Evolutionary conservation across 176 grass and related monocot genomes (phyloP), one percentile per base, ranked within the genome.

Genomic region (Hsuehochloa calcarea): DNA sequence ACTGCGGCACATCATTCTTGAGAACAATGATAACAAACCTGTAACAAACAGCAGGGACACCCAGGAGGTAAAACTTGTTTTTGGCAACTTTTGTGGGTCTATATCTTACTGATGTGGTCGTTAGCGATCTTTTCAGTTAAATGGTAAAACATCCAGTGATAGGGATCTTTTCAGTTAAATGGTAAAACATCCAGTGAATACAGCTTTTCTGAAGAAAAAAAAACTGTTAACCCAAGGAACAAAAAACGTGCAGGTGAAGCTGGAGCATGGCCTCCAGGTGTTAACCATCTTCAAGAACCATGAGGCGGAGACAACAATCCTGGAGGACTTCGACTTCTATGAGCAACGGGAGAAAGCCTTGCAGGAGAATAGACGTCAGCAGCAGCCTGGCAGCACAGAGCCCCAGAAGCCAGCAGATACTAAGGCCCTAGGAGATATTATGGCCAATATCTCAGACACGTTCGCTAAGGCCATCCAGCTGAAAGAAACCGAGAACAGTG

Each of bases 11-110:
- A 97, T 97, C 66, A 92, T 88, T 85, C 94, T 97, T 65, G 87
- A 94, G 75, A 94, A 97, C n/a, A n/a, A n/a, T n/a, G n/a, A n/a
- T n/a, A n/a, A n/a, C n/a, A n/a, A n/a, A n/a, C n/a, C n/a, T n/a
- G 87, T 97, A 26, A 97, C 94, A 54, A 93, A 93, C 60, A 97
- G 94, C 91, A 91, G 94, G 68, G 94, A 97, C 74, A 92, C 91
- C 41, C 94, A 97, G 81, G 94, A 97, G 94, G 94, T 96, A 89
- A 84, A 40, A 23, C 4, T 22, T 81, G 31, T 40, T 4, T 61
- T 20, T 26, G 17, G 1, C 25, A 86, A 27, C 31, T 75, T 74
- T 29, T 75, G 62, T 52, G 22, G 56, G 29, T 46, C 43, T 75
- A 15, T 27, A 37, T 54, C 5, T 13, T 56, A 17, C 8, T 19